Conservation (phyloP, 371 early-diverging fungal genomes). For the Mortierella sp. region DNA sequence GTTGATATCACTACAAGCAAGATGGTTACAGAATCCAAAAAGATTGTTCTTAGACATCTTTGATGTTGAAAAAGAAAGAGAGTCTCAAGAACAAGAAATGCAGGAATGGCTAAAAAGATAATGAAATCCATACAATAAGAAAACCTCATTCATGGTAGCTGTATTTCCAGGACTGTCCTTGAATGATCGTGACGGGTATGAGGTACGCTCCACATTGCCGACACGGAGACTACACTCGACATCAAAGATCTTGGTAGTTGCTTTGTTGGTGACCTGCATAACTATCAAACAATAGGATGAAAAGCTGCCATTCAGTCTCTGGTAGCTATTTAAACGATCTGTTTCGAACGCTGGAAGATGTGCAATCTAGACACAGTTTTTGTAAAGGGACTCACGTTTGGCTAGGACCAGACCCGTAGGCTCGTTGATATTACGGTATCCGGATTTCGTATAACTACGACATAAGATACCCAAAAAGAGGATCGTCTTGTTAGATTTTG, state of each 20-base stretch:
- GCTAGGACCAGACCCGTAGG: conserved; percentile 34
- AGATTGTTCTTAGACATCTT: neutral
- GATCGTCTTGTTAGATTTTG: no score
- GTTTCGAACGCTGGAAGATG: no score
- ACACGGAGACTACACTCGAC: conserved; percentile 43
- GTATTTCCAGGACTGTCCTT: conserved; percentile 47
- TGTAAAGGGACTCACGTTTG: conserved; percentile 42
- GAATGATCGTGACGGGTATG: conserved; percentile 36
- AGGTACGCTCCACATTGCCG: conserved; percentile 30
- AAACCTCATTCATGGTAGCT: conserved; percentile 47
- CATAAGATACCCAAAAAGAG: no score
- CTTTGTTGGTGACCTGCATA: conserved; percentile 47
- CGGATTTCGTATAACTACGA: neutral
- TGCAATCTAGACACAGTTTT: no score
- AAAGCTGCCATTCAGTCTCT: neutral
- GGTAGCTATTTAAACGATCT: no score
- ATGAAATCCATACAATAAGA: conserved; percentile 31
- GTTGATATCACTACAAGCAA: conserved; percentile 26
- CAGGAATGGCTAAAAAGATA: neutral
- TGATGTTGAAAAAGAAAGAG: neutral
- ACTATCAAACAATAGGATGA: conserved; percentile 9
- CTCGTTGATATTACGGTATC: conserved; percentile 13
- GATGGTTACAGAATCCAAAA: neutral
- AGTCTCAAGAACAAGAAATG: neutral
- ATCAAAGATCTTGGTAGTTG: conserved; percentile 35